These are phyloP conservation scores for Trichoderma sp. DNA, from an alignment of 2,329 filamentous ascomycete genomes.

Conservation along the genomic window DNA sequence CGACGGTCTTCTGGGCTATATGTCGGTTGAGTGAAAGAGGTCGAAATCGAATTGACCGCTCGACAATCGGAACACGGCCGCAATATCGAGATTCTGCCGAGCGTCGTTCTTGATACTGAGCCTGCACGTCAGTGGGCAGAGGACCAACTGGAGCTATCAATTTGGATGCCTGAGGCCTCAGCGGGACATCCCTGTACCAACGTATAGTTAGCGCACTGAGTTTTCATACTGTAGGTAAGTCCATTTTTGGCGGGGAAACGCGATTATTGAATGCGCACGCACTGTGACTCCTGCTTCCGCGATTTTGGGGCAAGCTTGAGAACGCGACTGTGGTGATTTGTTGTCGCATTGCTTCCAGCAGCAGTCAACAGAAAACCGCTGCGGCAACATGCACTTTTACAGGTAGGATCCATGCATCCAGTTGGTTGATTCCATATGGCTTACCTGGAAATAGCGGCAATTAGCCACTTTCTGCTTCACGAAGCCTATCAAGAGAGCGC, in stretches of 20 bases:
- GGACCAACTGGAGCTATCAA: slow-evolving; percentile 1
- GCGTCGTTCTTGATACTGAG: slow-evolving; percentile 14
- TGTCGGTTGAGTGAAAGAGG: neutral
- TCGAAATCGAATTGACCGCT: neutral
- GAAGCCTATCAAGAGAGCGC: slow-evolving; percentile 12
- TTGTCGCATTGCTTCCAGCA: slow-evolving; percentile 16
- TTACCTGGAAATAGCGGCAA: slow-evolving; percentile 18
- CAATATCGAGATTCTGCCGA: slow-evolving; percentile 17
- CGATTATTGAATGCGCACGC: slow-evolving; percentile 19
- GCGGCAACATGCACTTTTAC: slow-evolving; percentile 4
- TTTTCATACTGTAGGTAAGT: slow-evolving; percentile 1
- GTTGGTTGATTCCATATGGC: neutral
- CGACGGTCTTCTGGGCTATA: slow-evolving; percentile 29
- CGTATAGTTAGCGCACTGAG: slow-evolving; percentile 16
- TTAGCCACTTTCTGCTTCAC: slow-evolving; percentile 19
- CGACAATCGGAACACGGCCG: slow-evolving; percentile 24
- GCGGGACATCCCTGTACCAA: neutral
- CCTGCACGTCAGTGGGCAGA: slow-evolving; percentile 13
- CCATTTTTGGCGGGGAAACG: neutral
- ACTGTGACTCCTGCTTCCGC: slow-evolving; percentile 22
- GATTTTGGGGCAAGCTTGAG: slow-evolving; percentile 16
- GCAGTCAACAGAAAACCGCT: neutral
- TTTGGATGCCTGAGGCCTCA: slow-evolving; percentile 27
- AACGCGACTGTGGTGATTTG: slow-evolving; percentile 23
- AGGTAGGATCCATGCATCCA: neutral